Conservation (phyloP, 2,329 filamentous ascomycete species). For the Penicillium verrucosum region DNA sequence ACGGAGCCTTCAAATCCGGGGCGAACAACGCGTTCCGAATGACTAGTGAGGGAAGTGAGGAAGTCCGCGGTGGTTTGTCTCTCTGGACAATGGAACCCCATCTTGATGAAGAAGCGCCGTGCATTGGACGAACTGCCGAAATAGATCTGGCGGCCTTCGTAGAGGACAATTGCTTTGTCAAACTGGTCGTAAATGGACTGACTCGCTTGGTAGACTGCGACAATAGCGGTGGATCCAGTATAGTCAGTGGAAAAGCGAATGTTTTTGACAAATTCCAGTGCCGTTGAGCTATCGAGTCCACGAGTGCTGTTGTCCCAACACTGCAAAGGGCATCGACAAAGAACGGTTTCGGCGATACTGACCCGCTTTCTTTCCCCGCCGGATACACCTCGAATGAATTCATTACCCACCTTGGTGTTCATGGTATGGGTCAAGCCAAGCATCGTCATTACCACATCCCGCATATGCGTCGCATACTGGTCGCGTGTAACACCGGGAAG, state of each 20-base stretch:
- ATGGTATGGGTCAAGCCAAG: constrained; percentile 55
- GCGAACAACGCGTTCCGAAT: constrained; percentile 54
- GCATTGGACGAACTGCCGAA: constrained; percentile 63
- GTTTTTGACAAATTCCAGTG: constrained; percentile 53
- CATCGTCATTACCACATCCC: constrained; percentile 52
- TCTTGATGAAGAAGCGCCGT: constrained; percentile 62
- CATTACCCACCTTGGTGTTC: constrained; percentile 47
- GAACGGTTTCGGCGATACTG: constrained; percentile 53
- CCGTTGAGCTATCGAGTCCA: constrained; percentile 53
- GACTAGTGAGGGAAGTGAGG: constrained; percentile 65
- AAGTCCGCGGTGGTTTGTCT: constrained; percentile 69
- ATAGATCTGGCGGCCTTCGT: constrained; percentile 72
- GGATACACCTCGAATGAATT: constrained; percentile 58
- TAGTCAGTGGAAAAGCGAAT: constrained; percentile 49
- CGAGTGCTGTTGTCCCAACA: constrained; percentile 49
- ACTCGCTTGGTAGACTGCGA: constrained; percentile 54
- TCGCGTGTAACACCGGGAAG: constrained; percentile 41
- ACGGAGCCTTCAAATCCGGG: constrained; percentile 59
- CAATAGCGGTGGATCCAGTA: constrained; percentile 46
- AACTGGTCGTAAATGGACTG: constrained; percentile 56
- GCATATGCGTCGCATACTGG: constrained; percentile 47
- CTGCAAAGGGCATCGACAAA: constrained; percentile 46
- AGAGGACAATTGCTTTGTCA: constrained; percentile 67
- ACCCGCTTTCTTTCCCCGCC: constrained; percentile 61
- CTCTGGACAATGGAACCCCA: constrained; percentile 66